Conservation (phyloP, 2,329 filamentous ascomycete genomes). For the Pyrenochaeta sp. region DNA sequence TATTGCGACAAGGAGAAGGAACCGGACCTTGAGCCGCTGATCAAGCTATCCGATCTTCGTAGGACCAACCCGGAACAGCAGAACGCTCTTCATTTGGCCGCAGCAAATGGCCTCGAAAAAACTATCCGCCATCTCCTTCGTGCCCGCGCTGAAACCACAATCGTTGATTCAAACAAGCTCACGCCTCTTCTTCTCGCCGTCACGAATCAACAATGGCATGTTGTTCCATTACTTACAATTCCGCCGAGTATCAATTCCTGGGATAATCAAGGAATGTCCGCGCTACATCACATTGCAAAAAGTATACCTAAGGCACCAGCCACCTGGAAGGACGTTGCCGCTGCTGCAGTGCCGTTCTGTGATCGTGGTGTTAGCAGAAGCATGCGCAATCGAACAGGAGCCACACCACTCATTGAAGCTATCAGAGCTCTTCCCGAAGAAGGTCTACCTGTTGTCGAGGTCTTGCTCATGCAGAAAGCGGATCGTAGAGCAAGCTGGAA, state of each 20-base stretch:
- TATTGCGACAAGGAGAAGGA: conserved; percentile 21
- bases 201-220: conserved; percentile 34
- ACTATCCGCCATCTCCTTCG: conserved; percentile 30
- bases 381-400: conserved; percentile 42
- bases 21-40: conserved; percentile 30
- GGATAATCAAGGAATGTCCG: conserved; percentile 39
- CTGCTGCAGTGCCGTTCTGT: conserved; percentile 33
- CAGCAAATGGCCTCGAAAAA: conserved; percentile 31
- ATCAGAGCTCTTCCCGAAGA: conserved; percentile 38
- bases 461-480: conserved; percentile 26
- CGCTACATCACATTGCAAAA: conserved; percentile 40
- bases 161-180: conserved; percentile 28
- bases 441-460: conserved; percentile 36
- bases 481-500: conserved; percentile 29
- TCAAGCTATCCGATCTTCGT: conserved; percentile 32
- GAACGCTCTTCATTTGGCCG: conserved; percentile 39
- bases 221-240: conserved; percentile 35
- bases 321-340: conserved; percentile 38
- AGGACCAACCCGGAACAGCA: conserved; percentile 19
- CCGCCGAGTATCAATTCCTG: conserved; percentile 41
- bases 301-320: conserved; percentile 27
- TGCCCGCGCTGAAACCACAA: conserved; percentile 29
- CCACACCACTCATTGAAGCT: conserved; percentile 44
- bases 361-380: conserved; percentile 40
- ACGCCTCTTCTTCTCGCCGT: conserved; percentile 42